Conservation (phyloP, 139 green algal genomes). For the Astrephomene gubernaculifera region DNA sequence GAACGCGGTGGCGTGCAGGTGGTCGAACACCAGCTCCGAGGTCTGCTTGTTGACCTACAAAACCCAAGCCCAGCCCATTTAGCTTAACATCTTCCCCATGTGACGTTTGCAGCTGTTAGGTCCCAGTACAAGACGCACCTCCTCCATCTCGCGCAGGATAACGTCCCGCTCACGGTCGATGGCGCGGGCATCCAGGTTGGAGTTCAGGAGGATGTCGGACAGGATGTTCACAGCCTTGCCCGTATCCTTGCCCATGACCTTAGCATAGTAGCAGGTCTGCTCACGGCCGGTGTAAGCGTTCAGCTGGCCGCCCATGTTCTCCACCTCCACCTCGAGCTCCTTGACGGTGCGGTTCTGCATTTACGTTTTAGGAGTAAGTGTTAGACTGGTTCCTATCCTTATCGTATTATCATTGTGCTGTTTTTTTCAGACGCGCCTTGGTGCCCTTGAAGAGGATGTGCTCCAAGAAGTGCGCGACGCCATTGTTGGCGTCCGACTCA, state of each 20-base stretch:
- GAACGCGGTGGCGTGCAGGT: conserved; percentile 99
- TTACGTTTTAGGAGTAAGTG: background rate
- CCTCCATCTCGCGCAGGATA: conserved; percentile 98
- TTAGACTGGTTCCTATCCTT: background rate
- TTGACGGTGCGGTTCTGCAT: conserved; percentile 80
- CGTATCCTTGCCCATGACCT: conserved; percentile 91
- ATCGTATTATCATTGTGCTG: conserved; percentile 11
- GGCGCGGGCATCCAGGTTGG: conserved; percentile 84
- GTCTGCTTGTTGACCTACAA: conserved; percentile 74
- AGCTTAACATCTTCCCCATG: no score
- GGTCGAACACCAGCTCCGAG: conserved; percentile 93
- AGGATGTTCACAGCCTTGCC: conserved; percentile 94
- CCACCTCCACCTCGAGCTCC: conserved; percentile 96
- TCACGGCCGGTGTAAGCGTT: conserved; percentile 99
- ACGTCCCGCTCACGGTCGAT: conserved; percentile 95
- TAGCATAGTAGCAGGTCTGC: conserved; percentile 97
- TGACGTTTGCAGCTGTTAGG: no score
- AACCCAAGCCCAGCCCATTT: no score
- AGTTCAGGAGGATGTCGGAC: conserved; percentile 97
- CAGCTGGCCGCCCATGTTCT: conserved; percentile 98
- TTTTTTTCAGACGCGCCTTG: conserved; percentile 59
- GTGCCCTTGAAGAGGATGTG: conserved; percentile 99
- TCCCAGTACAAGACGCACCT: no score
- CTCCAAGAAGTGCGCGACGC: conserved; percentile 98
- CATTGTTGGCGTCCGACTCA: conserved; percentile 93